Evolutionary conservation across 768 basidiomycete genomes (phyloP), one percentile per base, ranked within the genome.

Genomic region (Thelephora ganbajun): DNA sequence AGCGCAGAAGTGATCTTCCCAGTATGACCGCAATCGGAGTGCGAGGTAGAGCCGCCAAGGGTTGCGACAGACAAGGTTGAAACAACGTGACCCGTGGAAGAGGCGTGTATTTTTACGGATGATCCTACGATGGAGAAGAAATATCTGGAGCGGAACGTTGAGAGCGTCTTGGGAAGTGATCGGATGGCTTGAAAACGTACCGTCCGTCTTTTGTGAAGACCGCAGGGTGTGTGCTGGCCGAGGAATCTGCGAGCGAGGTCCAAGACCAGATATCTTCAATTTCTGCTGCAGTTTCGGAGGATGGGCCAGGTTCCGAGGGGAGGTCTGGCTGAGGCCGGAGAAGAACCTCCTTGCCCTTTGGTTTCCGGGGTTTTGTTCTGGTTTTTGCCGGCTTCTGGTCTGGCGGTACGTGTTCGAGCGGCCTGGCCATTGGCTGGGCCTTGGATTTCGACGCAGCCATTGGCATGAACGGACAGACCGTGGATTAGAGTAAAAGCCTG

Each of bases 181-280:
- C 36, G 19, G 42, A 26, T 16, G n/a, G 41, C 12, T 41, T 33
- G 39, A 54, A 11, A 42, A 57, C 67, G 50, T 59, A 91, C 92
- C 79, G 80, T 65, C 87, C 87, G 64, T 97, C 91, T 61, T 73
- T 83, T 23, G 90, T 89, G 63, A 92, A 91, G 52, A 91, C 66
- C 34, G 88, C 82, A 5, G 86, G 74, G 35, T 73, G 71, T 51
- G 67, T 73, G 54, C 73, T 83, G 39, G 75, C 71, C 46, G 71
- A 72, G 9, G 79, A 70, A 63, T 87, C 83, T 35, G 84, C 77
- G 49, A 91, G 68, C 43, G 76, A 71, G 48, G 72, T 69, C 86
- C 86, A 89, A 46, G 74, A 64, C 83, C 81, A 83, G 23, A 16
- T 56, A 51, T 51, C 48, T 39, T 52, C 49, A 35, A 55, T 56